phyloP scores from a whole-genome alignment of 108 stramenopile genomes.

The Nitzschia sp. region DNA sequence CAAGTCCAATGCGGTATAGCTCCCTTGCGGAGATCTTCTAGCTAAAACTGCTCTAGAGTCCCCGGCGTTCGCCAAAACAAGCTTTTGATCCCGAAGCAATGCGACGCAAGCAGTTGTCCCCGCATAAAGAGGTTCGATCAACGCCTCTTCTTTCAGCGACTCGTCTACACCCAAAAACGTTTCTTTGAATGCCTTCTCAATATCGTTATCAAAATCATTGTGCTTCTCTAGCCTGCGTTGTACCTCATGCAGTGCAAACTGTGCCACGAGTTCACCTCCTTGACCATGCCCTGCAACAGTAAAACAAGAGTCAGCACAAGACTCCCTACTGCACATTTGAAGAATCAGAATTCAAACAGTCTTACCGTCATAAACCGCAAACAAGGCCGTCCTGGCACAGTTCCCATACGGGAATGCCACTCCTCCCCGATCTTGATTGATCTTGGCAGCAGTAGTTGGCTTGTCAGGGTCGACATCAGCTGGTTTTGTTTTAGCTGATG shows the following conservation, averaged over 20 bases:
- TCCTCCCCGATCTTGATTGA: conserved; percentile 96
- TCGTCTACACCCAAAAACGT: conserved; percentile 83
- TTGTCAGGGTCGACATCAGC: conserved; percentile 11
- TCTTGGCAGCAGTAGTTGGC: conserved; percentile 80
- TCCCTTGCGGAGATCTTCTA: conserved; percentile 14
- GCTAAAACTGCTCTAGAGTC: conserved; percentile 93
- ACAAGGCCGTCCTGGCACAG: conserved; percentile 69
- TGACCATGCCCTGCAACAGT: conserved; percentile 76
- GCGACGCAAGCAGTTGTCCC: conserved; percentile 94
- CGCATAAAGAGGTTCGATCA: conserved; percentile 81
- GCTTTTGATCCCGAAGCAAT: conserved; percentile 64
- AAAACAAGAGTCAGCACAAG: background rate
- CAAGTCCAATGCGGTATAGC: conserved; percentile 60
- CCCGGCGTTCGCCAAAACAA: conserved; percentile 88
- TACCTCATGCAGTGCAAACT: conserved; percentile 87
- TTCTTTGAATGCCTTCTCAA: conserved; percentile 73
- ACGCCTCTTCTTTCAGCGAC: conserved; percentile 56
- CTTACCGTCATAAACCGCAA: conserved; percentile 87
- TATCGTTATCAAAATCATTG: conserved; percentile 44
- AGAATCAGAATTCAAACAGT: background rate
- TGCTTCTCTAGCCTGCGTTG: conserved; percentile 68
- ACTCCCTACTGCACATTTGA: background rate
- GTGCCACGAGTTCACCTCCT: conserved; percentile 89
- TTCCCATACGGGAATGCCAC: conserved; percentile 90
- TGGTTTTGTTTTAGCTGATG: background rate